Base-by-base conservation (phyloP, 2,329 filamentous ascomycete genomes). In the Neurospora sp. region DNA sequence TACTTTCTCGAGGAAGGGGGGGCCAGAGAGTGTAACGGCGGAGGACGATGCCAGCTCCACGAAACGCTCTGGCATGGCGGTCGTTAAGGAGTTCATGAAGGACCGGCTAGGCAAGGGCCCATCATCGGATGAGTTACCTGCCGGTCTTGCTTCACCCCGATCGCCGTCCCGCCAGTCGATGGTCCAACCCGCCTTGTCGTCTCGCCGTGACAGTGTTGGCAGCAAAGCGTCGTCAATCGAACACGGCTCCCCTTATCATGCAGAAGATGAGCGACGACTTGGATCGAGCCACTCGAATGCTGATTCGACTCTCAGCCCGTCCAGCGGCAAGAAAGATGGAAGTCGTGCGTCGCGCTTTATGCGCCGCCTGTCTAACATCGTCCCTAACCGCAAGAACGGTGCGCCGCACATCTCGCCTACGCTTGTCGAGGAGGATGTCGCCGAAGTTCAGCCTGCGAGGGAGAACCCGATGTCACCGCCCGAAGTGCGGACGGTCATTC, bases 181-280 rank as follows among this genome's bases (percentile, higher is more conserved):
- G 69, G 77, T 79, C 66, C 82, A 84, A 75, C 81, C 83, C 75
- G 79, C 78, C 71, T 86, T 71, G 80, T 87, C 52, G 15, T 85
- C 78, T 76, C 87, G 78, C 75, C 92, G 83, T 78, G 84, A 82
- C 81, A 96, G 84, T 81, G 92, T 85, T 81, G 91, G 82, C 80
- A 92, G 83, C 77, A 84, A 80, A 67, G 83, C 78, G 73, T 88
- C 87, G 4, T 86, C 85, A 1, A 78, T 84, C 33, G 84, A 81
- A 72, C 82, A 81, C 57, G 85, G 85, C 15, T 79, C 80, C 68
- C 74, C 78, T 11, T 78, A 80, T 33, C 73, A 38, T 57, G 69
- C 71, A 4, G 36, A 71, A 52, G 72, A 73, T 19, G 74, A 74
- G 41, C 73, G 68, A 74, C 73, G 69, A 68, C 70, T 82, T 36